Base-by-base conservation (phyloP, 352 stramenopile species). In the Phytophthora cryptogea region DNA sequence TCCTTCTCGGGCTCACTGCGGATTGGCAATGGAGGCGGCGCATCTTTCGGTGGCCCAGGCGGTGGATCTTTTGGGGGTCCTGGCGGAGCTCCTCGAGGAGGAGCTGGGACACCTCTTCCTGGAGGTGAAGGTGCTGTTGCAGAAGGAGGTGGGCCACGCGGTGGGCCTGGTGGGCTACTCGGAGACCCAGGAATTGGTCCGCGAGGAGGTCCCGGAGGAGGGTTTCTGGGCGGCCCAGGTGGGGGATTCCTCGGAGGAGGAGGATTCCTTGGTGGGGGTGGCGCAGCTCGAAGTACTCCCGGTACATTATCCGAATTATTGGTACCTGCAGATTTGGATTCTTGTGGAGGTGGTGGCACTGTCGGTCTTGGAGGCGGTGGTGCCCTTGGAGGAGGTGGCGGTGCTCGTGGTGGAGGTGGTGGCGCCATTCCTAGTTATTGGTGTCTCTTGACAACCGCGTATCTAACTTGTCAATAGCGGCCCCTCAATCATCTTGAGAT, bases 11-110 rank as follows among this genome's bases (percentile, higher is more conserved):
- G 20, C 0, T 54, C 54, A 14, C 23, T 40, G n/a, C 5, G 33
- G 11, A 35, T 33, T 48, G 23, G 52, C 20, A 66, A 60, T 9
- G 67, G 36, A 11, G 80, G 76, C 3, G 79, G 77, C 5, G 70
- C 69, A 6, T 73, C 73, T 42, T 78, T 83, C 16, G 77, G 82
- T 9, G 81, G 80, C 23, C 77, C 68, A 2, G 80, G 80, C 3
- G 78, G 72, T 36, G 76, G 60, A 2, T 78, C 74, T 6, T 70
- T 76, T 26, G 78, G 82, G 14, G 82, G 76, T 1, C 57, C 74
- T 1, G 74, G 78, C 23, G 78, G 80, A 33, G 64, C 72, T 27
- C 81, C 78, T 16, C 71, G 68, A 2, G 82, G 58, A 26, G 44
- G 61, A 11, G 30, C 37, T 52, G 58, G 43, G 7, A 28, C 16